Base-by-base conservation (phyloP, 2,329 filamentous ascomycete genomes). In the Microdochium trichocladiopsis region DNA sequence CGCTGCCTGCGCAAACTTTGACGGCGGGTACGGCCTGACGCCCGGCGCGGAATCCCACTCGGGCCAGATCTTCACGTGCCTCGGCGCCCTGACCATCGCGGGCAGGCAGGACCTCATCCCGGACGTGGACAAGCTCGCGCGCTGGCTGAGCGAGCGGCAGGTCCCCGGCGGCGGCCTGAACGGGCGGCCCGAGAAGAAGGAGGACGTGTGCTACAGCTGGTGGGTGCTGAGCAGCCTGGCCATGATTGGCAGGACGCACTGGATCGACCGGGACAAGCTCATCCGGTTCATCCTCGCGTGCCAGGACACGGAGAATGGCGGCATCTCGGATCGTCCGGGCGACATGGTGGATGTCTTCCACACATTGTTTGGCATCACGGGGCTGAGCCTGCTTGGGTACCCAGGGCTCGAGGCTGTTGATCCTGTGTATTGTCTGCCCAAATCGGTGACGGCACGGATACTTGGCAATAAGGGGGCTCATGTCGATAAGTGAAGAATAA, bases 151-250 rank as follows among this genome's bases (percentile, higher is more conserved):
- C 68, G 94, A 99, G 71, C 82, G 94, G 56, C 94, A 99, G 67
- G 76, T 95, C 25, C 81, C 89, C 10, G 86, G 86, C 48, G 94
- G 94, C 25, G 94, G 94, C 0, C 74, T 99, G 50, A 99, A 99
- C 66, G 94, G 94, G 2, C 81, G 94, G 49, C 94, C 94, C 1
- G 94, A 97, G 72, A 99, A 99, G 75, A 74, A 88, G 56, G 93
- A 96, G 66, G 94, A 99, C 67, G 93, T 96, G 14, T 99, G 94
- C 73, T 99, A 99, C 72, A 96, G 90, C 67, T 99, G 94, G 94
- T 99, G 94, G 94, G 94, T 97, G 47, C 74, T 93, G 64, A 93
- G 89, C 65, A 96, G 92, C 66, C 73, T 99, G 59, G 86, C 88
- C 47, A 96, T 97, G 79, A 88, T 99, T 59, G 84, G 80, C 51